Conservation (phyloP, 1,139 yeast species). For the Pneumocystis canis region DNA sequence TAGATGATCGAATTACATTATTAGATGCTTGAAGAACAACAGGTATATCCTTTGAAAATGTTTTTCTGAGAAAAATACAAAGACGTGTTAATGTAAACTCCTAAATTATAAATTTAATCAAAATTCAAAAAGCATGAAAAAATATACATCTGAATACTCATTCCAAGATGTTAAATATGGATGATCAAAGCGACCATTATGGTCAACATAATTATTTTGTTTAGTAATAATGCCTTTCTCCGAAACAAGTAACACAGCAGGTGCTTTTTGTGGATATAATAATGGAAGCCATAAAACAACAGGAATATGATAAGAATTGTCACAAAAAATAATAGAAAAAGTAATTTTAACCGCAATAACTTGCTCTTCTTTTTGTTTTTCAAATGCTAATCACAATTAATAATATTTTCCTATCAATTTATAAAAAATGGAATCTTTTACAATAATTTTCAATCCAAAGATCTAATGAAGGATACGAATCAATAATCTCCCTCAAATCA, state of each 20-base stretch:
- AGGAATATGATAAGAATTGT: conserved; percentile 33
- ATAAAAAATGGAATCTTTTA: background rate
- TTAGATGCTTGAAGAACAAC: background rate
- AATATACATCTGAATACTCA: conserved; percentile 23
- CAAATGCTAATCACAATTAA: background rate
- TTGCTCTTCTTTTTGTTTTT: background rate
- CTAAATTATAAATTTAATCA: conserved; percentile 30
- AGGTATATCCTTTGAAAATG: conserved; percentile 15
- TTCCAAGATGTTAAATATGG: conserved; percentile 52
- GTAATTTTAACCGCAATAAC: background rate
- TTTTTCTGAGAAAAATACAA: conserved; percentile 20
- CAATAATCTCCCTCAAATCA: background rate
- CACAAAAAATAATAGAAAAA: conserved; percentile 25
- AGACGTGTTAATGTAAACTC: conserved; percentile 38
- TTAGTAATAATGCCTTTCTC: conserved; percentile 33
- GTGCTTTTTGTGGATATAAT: conserved; percentile 46
- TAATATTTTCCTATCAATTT: background rate
- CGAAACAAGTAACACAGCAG: conserved; percentile 45
- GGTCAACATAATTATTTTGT: conserved; percentile 53
- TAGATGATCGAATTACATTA: background rate
- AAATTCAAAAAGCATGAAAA: conserved; percentile 27
- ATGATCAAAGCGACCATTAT: conserved; percentile 58
- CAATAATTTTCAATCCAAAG: background rate
- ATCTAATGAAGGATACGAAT: background rate
- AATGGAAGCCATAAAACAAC: conserved; percentile 63